Evolutionary conservation across 1,284 basidiomycete genomes (phyloP), one percentile per base, ranked within the genome.

Genomic region (Sporisorium exsertum): DNA sequence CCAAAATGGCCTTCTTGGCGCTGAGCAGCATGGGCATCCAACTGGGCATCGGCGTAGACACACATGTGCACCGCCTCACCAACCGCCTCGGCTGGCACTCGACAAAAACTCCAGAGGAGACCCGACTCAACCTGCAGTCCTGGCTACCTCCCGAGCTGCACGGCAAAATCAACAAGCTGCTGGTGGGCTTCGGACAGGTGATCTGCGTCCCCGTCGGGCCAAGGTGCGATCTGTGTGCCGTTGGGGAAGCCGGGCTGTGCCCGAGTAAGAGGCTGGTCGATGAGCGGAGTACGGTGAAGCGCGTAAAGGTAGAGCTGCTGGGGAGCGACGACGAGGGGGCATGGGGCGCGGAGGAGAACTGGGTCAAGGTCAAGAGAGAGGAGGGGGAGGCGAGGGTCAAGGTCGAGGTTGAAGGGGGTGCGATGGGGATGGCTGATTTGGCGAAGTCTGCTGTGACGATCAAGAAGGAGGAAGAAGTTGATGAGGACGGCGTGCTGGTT

Each of bases 41-140:
- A 79, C 88, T 90, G n/a, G 96, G 95, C 0, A 97, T 99, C 42
- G 96, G 96, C 0, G 95, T 98, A 0, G 96, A 98, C 80, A 92
- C 94, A 0, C 95, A 99, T 82, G 96, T 99, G 1, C 95, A 98
- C 79, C 88, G 96, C 0, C 95, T 98, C 63, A 94, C 94, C 15
- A 96, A 97, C 80, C 89, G 95, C 20, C 87, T 98, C 0, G 91
- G 92, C 24, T 98, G 96, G 96, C 94, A 97, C 85, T 90, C 90
- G 59, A 96, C 94, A 0, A 93, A 91, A 78, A 92, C 88, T 2
- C 93, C 96, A 0, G 95, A 98, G 85, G 90, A 93, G 81, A 97
- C 96, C 0, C 58, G 84, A 0, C 61, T 84, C 12, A 79, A 78
- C 22, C 58, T 85, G 5, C 83, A 85, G 55, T 79, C 75, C 37